Evolutionary conservation across 2,329 filamentous ascomycete genomes (phyloP).

Genomic region (Epichloe sp.): DNA sequence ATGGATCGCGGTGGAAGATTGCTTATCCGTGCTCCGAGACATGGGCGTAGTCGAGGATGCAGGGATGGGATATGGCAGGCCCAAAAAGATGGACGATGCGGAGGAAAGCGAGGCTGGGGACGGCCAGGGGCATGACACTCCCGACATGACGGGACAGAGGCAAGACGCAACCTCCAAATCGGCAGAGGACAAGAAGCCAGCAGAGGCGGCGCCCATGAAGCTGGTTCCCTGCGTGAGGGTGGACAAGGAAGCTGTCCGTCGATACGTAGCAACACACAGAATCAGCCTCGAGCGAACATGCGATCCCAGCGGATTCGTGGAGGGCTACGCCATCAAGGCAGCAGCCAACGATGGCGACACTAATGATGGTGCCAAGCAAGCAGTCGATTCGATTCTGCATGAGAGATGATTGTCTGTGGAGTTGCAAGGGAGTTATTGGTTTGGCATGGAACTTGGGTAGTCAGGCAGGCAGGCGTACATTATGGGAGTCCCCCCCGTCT

Average conservation of each 20-base stretch:
- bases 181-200: conserved; percentile 1
- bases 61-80: conserved; percentile 31
- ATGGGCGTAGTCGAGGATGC: conserved; percentile 61
- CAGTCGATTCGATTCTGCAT: conserved; percentile 8
- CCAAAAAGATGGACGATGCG: conserved; percentile 6
- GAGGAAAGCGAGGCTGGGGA: conserved; percentile 6
- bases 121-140: background rate
- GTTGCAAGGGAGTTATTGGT: too few species aligned
- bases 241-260: conserved; percentile 43
- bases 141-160: background rate
- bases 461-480: too few species aligned
- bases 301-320: conserved; percentile 61
- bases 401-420: background rate
- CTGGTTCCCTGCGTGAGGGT: conserved; percentile 35
- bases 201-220: conserved; percentile 9
- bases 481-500: too few species aligned
- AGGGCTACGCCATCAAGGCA: conserved; percentile 45
- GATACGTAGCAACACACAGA: conserved; percentile 51
- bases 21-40: conserved; percentile 60
- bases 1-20: conserved; percentile 77
- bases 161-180: background rate
- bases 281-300: conserved; percentile 55
- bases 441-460: too few species aligned
- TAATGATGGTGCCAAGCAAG: conserved; percentile 15
- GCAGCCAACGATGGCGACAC: conserved; percentile 20